Base-by-base conservation (phyloP, 2,329 filamentous ascomycete genomes). In the Claviceps monticola region DNA sequence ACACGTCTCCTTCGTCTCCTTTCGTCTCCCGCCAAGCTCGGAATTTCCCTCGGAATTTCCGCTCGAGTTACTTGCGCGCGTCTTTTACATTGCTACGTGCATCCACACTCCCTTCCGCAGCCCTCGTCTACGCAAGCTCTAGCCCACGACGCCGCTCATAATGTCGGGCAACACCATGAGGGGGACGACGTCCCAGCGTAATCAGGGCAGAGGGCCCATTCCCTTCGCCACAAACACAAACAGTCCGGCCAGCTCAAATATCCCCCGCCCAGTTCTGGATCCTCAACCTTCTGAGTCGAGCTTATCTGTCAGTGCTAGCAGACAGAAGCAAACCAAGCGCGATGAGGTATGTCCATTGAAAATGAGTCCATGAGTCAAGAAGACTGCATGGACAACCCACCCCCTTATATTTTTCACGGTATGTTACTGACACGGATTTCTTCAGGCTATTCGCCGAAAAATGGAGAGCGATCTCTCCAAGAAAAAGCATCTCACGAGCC, bases 381-480 rank as follows among this genome's bases (percentile, higher is more conserved):
- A 17, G 19, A 19, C 21, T 37, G 41, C 17, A 37, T 19, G 39
- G 7, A 13, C 17, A 38, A 6, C 8, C 13, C n/a, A 6, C 11
- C 11, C 13, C 23, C 13, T 17, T 17, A 26, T 21, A 3, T 36
- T 13, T 26, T 4, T 8, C 8, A 26, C 19, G 21, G 21, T 21
- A 34, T 34, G 26, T 26, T 29, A 17, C 36, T 53, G 51, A 57
- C 51, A 51, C 41, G 23, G 5, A 19, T 48, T 44, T 21, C 49
- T 48, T 57, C 65, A 97, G 93, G 93, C 93, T 50, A 97, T 98
- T 66, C 88, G 93, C 63, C 83, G 83, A 64, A 97, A 96, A 75
- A 85, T 98, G 75, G 93, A 98, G 75, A 91, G 80, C 64, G 93
- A 98, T 67, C 84, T 98, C 72, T 94, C 82, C 78, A 97, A 97